Conservation (phyloP, 2,329 filamentous ascomycete genomes). For the Hypoxylon rubiginosum region DNA sequence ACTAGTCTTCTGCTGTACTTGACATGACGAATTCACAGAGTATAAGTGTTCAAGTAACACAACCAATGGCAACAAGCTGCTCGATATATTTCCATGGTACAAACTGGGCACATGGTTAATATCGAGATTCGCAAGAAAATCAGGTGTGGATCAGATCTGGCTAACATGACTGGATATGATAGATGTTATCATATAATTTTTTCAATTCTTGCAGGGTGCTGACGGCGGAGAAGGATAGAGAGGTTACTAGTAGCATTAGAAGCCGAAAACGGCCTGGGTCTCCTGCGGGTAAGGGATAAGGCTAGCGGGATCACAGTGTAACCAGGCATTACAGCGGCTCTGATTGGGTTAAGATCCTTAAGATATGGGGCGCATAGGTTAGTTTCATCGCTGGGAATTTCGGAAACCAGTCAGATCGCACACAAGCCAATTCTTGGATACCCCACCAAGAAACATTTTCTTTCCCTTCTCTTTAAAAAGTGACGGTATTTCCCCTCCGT, state of each 20-base stretch:
- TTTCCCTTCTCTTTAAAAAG: conserved; percentile 33
- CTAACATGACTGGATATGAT: conserved; percentile 13
- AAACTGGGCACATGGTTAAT: conserved; percentile 9
- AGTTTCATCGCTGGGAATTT: conserved; percentile 23
- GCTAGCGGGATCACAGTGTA: conserved; percentile 30
- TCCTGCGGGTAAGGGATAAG: conserved; percentile 20
- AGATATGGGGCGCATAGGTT: conserved; percentile 27
- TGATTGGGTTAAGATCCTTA: conserved; percentile 23
- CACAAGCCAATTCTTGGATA: conserved; percentile 17
- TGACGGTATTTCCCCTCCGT: conserved; percentile 28
- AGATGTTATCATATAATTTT: conserved; percentile 8
- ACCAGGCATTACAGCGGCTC: conserved; percentile 21
- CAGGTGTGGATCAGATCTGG: conserved; percentile 13
- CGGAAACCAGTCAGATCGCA: conserved; percentile 41
- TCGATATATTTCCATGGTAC: conserved; percentile 8
- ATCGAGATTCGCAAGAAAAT: conserved; percentile 4
- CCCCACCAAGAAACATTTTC: conserved; percentile 36
- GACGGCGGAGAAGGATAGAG: not conserved
- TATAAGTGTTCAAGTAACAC: conserved; percentile 1
- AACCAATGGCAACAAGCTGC: conserved; percentile 16
- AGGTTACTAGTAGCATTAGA: not conserved
- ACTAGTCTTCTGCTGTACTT: not conserved
- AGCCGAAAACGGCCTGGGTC: conserved; percentile 31
- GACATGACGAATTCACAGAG: conserved; percentile 19
- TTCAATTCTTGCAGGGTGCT: conserved; percentile 19